These are phyloP conservation scores for Austroboletus novae-zelandiae DNA, from an alignment of 1,284 basidiomycete genomes.

Conservation along the genomic window DNA sequence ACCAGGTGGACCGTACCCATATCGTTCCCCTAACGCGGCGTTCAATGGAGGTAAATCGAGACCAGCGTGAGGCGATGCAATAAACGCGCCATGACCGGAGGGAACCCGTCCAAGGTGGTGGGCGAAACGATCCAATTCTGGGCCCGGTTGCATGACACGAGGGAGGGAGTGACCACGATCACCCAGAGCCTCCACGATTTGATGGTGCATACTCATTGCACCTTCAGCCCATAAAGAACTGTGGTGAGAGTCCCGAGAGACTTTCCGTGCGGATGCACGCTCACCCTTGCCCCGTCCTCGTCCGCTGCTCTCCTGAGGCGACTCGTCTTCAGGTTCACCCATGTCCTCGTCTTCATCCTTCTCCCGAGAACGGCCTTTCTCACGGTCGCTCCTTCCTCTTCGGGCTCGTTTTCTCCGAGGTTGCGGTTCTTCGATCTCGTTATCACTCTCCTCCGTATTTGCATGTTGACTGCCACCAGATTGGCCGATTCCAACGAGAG, in stretches of 20 bases:
- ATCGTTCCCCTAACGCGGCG: constrained; percentile 39
- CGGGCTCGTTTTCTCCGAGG: constrained; percentile 55
- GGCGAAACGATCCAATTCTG: constrained; percentile 32
- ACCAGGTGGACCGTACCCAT: constrained; percentile 34
- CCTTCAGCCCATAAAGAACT: constrained; percentile 37
- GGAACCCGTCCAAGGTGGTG: constrained; percentile 35
- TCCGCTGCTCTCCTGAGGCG: constrained; percentile 25
- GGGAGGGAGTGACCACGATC: constrained; percentile 35
- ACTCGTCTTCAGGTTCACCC: constrained; percentile 41
- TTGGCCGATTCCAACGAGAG: constrained; percentile 75
- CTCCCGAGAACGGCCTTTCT: constrained; percentile 35
- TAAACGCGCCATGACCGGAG: constrained; percentile 34
- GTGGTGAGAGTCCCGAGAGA: constrained; percentile 33
- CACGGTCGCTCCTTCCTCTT: constrained; percentile 40
- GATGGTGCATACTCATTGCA: constrained; percentile 33
- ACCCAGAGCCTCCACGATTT: constrained; percentile 34
- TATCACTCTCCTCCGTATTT: constrained; percentile 53
- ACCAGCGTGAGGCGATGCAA: constrained; percentile 41
- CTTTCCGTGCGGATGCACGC: constrained; percentile 36
- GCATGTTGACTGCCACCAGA: constrained; percentile 41
- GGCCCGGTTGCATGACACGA: constrained; percentile 28
- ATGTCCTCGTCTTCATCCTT: constrained; percentile 54
- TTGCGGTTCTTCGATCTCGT: constrained; percentile 46
- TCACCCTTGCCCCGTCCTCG: constrained; percentile 33
- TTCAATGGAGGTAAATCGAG: constrained; percentile 61